These are phyloP conservation scores for Backusella macrospora DNA, from an alignment of 192 early-diverging fungal species.

Conservation along the genomic window DNA sequence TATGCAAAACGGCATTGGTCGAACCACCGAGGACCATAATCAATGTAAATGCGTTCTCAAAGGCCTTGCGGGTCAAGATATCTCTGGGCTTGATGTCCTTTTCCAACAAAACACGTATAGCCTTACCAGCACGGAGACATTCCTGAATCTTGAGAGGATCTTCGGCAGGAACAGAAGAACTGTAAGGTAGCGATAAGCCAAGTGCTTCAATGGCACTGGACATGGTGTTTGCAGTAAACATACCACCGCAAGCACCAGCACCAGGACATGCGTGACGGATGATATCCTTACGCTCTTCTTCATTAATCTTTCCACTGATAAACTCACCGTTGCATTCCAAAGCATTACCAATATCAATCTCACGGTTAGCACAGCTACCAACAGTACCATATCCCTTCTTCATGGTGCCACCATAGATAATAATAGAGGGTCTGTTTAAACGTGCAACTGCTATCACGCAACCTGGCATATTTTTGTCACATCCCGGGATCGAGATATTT, in stretches of 20 bases:
- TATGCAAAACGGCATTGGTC: slow-evolving; percentile 95
- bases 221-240: slow-evolving; percentile 66
- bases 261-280: slow-evolving; percentile 80
- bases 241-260: slow-evolving; percentile 97
- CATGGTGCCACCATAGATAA: slow-evolving; percentile 98
- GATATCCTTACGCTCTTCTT: slow-evolving; percentile 80
- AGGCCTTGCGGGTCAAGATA: slow-evolving; percentile 94
- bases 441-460: slow-evolving; percentile 94
- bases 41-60: slow-evolving; percentile 94
- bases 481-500: slow-evolving; percentile 88
- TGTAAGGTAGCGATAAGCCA: slow-evolving; percentile 96
- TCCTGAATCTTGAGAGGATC: slow-evolving; percentile 88
- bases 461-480: slow-evolving; percentile 98
- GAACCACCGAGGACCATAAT: slow-evolving; percentile 95
- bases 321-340: slow-evolving; percentile 94
- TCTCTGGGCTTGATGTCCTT: slow-evolving; percentile 91
- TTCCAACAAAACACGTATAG: slow-evolving; percentile 88
- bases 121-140: slow-evolving; percentile 81
- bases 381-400: slow-evolving; percentile 67
- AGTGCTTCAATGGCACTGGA: slow-evolving; percentile 96
- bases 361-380: slow-evolving; percentile 51
- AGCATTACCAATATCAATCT: slow-evolving; percentile 90
- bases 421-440: slow-evolving; percentile 91
- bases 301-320: slow-evolving; percentile 87
- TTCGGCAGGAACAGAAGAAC: slow-evolving; percentile 89